A percentile compares a stretch with the other conserved stretches of the same genome.
Conservation (phyloP, 768 basidiomycete genomes). For the Cytidiella melzeri region DNA sequence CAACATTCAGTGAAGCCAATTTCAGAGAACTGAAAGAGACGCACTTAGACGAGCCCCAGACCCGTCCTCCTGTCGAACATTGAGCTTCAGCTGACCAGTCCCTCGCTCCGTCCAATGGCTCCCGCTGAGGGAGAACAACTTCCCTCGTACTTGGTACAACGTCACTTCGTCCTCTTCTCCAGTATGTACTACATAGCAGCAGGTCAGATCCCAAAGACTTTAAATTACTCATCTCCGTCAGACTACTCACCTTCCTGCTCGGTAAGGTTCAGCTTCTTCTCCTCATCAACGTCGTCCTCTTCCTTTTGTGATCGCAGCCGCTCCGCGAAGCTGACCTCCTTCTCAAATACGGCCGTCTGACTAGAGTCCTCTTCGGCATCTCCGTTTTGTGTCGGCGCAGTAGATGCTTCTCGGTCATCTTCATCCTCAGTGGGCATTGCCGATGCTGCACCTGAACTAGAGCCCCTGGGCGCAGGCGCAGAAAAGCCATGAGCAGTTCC, state of each 20-base stretch:
- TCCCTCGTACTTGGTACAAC: constrained; percentile 69
- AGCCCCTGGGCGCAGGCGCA: constrained; percentile 47
- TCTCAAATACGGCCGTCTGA: constrained; percentile 19
- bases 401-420: constrained; percentile 9
- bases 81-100: constrained; percentile 63
- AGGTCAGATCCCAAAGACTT: constrained; percentile 4
- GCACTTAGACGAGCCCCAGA: constrained; percentile 63
- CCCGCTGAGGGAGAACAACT: constrained; percentile 58
- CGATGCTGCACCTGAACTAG: constrained; percentile 13
- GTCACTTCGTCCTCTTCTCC: constrained; percentile 83
- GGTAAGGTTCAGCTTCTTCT: constrained; percentile 42
- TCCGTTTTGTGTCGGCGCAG: not conserved
- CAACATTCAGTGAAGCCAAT: not conserved
- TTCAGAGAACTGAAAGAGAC: constrained; percentile 14
- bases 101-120: constrained; percentile 76
- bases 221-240: not conserved
- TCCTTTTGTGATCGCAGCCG: constrained; percentile 58
- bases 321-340: constrained; percentile 46
- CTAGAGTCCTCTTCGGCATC: constrained; percentile 14
- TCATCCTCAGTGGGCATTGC: constrained; percentile 18
- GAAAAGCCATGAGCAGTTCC: constrained; percentile 42
- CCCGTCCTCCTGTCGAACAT: constrained; percentile 58
- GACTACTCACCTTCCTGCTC: constrained; percentile 59
- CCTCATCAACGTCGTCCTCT: constrained; percentile 47
- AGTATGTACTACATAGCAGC: constrained; percentile 48